A percentile compares a stretch with the other conserved stretches of the same genome.
Evolutionary conservation across 2,329 filamentous ascomycete species (phyloP).

Genomic region (Alternaria triticina): DNA sequence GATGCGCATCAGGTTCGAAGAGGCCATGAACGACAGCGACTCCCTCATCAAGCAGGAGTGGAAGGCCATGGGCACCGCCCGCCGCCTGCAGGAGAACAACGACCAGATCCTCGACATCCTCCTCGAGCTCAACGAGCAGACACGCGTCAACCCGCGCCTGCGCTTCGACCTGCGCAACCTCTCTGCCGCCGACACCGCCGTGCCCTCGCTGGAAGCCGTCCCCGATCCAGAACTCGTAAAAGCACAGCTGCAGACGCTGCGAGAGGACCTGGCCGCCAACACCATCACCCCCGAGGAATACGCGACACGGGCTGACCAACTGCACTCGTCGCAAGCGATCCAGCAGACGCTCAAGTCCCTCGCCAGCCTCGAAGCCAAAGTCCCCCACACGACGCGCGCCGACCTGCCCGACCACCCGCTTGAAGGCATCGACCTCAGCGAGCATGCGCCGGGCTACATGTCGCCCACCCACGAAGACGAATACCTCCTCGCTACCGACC

Average conservation of each 20-base stretch:
- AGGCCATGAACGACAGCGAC: slow-evolving; percentile 80
- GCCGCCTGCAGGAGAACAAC: slow-evolving; percentile 86
- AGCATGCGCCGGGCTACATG: slow-evolving; percentile 70
- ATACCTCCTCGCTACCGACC: slow-evolving; percentile 72
- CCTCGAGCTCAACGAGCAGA: slow-evolving; percentile 84
- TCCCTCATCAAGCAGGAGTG: slow-evolving; percentile 81
- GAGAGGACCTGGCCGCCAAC: slow-evolving; percentile 40
- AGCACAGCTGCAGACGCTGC: slow-evolving; percentile 42
- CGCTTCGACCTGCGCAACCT: slow-evolving; percentile 71
- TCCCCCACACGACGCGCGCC: slow-evolving; percentile 48
- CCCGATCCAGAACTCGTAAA: slow-evolving; percentile 32
- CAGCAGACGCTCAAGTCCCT: slow-evolving; percentile 40
- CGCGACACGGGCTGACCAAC: slow-evolving; percentile 30
- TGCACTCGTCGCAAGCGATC: slow-evolving; percentile 36
- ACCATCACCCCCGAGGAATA: slow-evolving; percentile 40
- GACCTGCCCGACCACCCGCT: slow-evolving; percentile 42
- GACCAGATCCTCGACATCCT: slow-evolving; percentile 90
- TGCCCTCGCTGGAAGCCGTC: slow-evolving; percentile 33
- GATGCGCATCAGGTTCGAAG: slow-evolving; percentile 80
- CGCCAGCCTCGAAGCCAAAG: slow-evolving; percentile 48
- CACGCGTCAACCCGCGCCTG: slow-evolving; percentile 76
- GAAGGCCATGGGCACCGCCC: slow-evolving; percentile 79
- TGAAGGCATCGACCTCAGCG: slow-evolving; percentile 56
- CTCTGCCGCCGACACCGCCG: slow-evolving; percentile 42
- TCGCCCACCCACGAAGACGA: slow-evolving; percentile 75